A percentile compares a stretch with the other conserved stretches of the same genome.
phyloP scores from a whole-genome alignment of 2,329 filamentous ascomycete species.

The Colletotrichum shisoi region DNA sequence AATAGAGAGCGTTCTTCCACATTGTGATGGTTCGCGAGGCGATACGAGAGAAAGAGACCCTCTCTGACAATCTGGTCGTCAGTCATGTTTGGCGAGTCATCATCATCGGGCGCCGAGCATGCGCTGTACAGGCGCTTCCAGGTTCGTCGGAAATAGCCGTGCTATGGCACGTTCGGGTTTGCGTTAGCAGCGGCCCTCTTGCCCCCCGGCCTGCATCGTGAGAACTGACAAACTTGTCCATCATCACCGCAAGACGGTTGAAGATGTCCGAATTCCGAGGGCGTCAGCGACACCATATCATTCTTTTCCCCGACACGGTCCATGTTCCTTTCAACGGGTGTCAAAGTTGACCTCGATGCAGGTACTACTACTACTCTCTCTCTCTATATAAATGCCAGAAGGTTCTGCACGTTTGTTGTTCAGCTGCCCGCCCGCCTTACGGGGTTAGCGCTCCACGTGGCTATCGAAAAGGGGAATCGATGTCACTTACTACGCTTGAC shows the following conservation, averaged over 20 bases:
- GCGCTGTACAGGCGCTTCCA: constrained; percentile 75
- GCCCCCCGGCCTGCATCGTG: neutral
- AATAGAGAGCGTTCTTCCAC: constrained; percentile 87
- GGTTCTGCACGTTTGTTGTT: too few relatives aligned
- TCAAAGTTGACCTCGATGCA: neutral
- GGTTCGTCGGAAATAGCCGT: constrained; percentile 76
- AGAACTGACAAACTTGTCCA: constrained; percentile 70
- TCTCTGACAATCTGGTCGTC: constrained; percentile 72
- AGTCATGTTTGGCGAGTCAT: constrained; percentile 63
- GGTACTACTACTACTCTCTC: neutral
- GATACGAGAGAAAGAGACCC: constrained; percentile 72
- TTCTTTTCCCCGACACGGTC: neutral
- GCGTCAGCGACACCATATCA: constrained; percentile 66
- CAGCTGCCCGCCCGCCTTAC: too few relatives aligned
- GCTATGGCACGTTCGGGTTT: constrained; percentile 54
- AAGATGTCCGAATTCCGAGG: constrained; percentile 72
- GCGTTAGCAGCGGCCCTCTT: neutral
- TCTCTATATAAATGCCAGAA: too few relatives aligned
- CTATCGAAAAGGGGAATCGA: too few relatives aligned
- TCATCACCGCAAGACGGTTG: constrained; percentile 75
- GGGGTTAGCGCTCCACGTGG: too few relatives aligned
- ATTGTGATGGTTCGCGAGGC: constrained; percentile 76
- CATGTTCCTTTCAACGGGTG: neutral
- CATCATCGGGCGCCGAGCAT: constrained; percentile 65
- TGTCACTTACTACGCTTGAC: too few relatives aligned